Conservation (phyloP, 306 rosid species). For the Dryas octopetala region DNA sequence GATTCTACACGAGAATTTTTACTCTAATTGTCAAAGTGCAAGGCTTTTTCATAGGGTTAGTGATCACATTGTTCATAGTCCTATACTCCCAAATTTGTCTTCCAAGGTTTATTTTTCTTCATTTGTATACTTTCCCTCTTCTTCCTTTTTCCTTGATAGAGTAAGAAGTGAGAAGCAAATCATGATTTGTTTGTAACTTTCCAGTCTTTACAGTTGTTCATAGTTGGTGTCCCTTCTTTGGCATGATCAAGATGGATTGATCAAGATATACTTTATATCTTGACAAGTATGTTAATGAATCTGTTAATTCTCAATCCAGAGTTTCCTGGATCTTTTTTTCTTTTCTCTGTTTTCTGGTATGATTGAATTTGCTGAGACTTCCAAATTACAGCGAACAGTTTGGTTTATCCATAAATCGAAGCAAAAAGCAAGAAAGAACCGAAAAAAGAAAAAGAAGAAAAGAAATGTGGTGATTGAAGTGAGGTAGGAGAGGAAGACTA, state of each 20-base stretch:
- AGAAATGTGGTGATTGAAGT: too few relatives aligned
- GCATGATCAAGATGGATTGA: background rate
- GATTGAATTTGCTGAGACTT: background rate
- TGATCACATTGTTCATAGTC: conserved; percentile 56
- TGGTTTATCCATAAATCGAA: background rate
- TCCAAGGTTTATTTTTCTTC: conserved; percentile 4
- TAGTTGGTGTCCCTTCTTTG: conserved; percentile 14
- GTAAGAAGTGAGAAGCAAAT: conserved; percentile 18
- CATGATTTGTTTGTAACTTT: conserved; percentile 13
- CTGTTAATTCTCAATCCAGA: background rate
- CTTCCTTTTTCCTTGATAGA: conserved; percentile 9
- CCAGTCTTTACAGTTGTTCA: conserved; percentile 2
- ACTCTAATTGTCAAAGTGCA: conserved; percentile 34
- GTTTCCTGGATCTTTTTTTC: background rate
- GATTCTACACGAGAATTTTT: conserved; percentile 57
- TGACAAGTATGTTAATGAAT: conserved; percentile 1
- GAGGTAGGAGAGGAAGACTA: too few relatives aligned
- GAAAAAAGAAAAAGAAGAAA: background rate
- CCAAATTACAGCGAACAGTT: background rate
- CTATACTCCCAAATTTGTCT: conserved; percentile 29
- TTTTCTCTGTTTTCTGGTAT: background rate
- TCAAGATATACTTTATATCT: conserved; percentile 2
- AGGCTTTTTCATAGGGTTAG: conserved; percentile 17
- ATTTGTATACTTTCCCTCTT: background rate
- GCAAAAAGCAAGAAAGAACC: background rate